Evolutionary conservation across 2,329 filamentous ascomycete species (phyloP).

Genomic region (Stachybotrys chartarum): DNA sequence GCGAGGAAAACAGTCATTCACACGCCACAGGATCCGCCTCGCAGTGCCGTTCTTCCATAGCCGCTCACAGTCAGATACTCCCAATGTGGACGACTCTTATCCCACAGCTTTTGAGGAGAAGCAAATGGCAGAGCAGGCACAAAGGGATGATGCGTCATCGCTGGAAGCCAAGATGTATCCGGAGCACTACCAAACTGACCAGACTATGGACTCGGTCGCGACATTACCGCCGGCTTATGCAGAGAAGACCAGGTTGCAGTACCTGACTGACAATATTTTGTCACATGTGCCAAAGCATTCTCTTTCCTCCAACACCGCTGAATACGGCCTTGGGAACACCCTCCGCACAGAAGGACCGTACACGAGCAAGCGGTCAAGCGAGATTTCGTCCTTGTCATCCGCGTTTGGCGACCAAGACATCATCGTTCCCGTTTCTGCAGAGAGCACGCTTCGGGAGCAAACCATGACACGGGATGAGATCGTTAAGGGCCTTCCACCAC

Average conservation of each 20-base stretch:
- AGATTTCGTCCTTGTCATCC: conserved; percentile 54
- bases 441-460: conserved; percentile 1
- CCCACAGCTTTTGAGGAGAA: background rate
- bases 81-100: background rate
- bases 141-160: background rate
- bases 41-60: background rate
- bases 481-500: conserved; percentile 6
- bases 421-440: conserved; percentile 31
- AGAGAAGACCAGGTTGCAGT: background rate
- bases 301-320: conserved; percentile 6
- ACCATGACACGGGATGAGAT: conserved; percentile 1
- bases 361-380: conserved; percentile 33
- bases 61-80: background rate
- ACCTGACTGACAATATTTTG: background rate
- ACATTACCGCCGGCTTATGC: background rate
- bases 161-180: background rate
- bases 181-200: background rate
- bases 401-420: conserved; percentile 58
- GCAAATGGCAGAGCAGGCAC: background rate
- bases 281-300: conserved; percentile 3
- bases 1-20: background rate
- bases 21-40: background rate
- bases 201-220: background rate
- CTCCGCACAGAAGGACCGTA: conserved; percentile 9
- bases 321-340: conserved; percentile 3